Evolutionary conservation across 768 basidiomycete genomes (phyloP).

Genomic region (Coprinopsis marcescibilis): DNA sequence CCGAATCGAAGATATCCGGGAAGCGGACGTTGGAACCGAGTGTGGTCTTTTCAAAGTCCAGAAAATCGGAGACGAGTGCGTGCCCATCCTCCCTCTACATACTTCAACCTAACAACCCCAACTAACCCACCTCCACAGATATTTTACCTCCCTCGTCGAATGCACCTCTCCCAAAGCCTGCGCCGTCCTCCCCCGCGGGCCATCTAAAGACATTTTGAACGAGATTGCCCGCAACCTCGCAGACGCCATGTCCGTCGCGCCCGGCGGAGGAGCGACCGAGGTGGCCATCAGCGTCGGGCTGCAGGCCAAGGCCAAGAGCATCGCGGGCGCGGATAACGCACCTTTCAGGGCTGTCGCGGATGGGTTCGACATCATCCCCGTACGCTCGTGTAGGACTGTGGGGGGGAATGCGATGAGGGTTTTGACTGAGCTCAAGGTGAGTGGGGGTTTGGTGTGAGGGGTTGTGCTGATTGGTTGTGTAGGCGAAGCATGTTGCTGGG

Average conservation of each 20-base stretch:
- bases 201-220: slow-evolving; percentile 96
- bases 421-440: slow-evolving; percentile 85
- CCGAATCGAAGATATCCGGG: slow-evolving; percentile 89
- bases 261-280: slow-evolving; percentile 96
- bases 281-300: slow-evolving; percentile 94
- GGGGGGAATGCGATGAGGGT: slow-evolving; percentile 94
- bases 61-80: slow-evolving; percentile 92
- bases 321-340: slow-evolving; percentile 87
- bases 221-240: slow-evolving; percentile 97
- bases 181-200: slow-evolving; percentile 95
- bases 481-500: slow-evolving; percentile 95
- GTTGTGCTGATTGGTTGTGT: not conserved
- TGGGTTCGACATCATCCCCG: slow-evolving; percentile 97
- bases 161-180: slow-evolving; percentile 91
- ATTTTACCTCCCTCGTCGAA: slow-evolving; percentile 95
- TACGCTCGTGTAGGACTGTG: slow-evolving; percentile 90
- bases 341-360: slow-evolving; percentile 91
- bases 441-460: slow-evolving; percentile 24
- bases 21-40: slow-evolving; percentile 83
- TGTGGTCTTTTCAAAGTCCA: slow-evolving; percentile 97
- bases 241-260: slow-evolving; percentile 95
- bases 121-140: slow-evolving; percentile 38
- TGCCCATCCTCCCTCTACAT: slow-evolving; percentile 18
- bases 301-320: slow-evolving; percentile 68
- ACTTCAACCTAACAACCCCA: not conserved